Evolutionary conservation across 2,329 filamentous ascomycete genomes (phyloP).

Genomic region (Trichoderma aggressivum): DNA sequence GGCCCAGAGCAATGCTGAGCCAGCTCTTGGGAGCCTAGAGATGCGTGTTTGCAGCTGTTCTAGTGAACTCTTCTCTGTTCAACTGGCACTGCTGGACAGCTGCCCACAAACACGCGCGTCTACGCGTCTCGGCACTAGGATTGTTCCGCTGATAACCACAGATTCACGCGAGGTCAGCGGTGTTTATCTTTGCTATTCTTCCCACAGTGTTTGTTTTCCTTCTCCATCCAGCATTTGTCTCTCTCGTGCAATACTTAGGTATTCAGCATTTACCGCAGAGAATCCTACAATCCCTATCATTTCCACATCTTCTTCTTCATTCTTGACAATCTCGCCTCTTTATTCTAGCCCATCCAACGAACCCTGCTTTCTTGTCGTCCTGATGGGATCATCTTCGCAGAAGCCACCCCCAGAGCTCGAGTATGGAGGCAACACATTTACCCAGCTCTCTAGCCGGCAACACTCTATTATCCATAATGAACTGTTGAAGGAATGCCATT

Average conservation of each 20-base stretch:
- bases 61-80: not conserved
- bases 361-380: not conserved
- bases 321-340: not conserved
- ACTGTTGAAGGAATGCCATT: not conserved
- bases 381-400: fast-evolving
- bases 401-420: not conserved
- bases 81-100: not conserved
- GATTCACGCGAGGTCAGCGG: not conserved
- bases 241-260: not conserved
- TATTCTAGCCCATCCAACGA: not conserved
- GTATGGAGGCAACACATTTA: not conserved
- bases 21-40: not conserved
- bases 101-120: not conserved
- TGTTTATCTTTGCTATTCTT: too few relatives aligned
- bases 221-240: not conserved
- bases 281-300: not conserved
- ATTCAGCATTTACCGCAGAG: fast-evolving
- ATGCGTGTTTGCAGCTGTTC: not conserved
- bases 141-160: not conserved
- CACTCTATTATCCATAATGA: not conserved
- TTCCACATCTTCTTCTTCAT: not conserved
- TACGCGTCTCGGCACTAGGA: not conserved
- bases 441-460: not conserved
- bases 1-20: not conserved
- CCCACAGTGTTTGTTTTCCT: not conserved